Percentiles rank a stretch among this genome's conserved stretches.
Evolutionary conservation across 441 rosid genomes (phyloP).

Genomic region (Arabidopsis lyrata): DNA sequence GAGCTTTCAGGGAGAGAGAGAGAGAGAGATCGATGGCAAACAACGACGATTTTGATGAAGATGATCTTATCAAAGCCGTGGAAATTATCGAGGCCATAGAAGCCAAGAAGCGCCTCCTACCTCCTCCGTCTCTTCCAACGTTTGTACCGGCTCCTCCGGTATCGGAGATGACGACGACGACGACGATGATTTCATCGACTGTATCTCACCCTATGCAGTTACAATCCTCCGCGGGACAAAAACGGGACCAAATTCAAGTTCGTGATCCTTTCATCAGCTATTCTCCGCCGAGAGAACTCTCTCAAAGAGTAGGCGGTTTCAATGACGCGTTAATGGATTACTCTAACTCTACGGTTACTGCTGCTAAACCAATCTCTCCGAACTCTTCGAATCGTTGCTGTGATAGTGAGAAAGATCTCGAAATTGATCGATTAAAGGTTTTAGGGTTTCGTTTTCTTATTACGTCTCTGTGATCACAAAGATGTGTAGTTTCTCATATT

Average conservation of each 20-base stretch:
- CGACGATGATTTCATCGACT: slow-evolving; percentile 20
- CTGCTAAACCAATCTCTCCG: slow-evolving; percentile 36
- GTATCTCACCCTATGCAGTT: slow-evolving; percentile 3
- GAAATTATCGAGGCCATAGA: background rate
- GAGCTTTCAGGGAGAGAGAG: background rate
- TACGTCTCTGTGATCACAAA: background rate
- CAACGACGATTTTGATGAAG: background rate
- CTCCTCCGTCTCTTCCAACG: slow-evolving; percentile 26
- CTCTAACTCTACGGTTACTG: slow-evolving; percentile 3
- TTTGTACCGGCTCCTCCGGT: slow-evolving; percentile 9
- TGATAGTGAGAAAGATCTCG: slow-evolving; percentile 55
- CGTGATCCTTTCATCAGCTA: slow-evolving; percentile 44
- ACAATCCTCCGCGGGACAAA: slow-evolving; percentile 7
- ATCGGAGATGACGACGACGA: slow-evolving; percentile 21
- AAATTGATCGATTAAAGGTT: slow-evolving; percentile 72
- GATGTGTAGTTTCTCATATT: background rate
- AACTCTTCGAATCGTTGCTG: slow-evolving; percentile 32
- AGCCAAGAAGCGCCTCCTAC: background rate
- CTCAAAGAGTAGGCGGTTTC: slow-evolving; percentile 54
- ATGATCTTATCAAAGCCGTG: background rate
- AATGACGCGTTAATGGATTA: slow-evolving; percentile 7
- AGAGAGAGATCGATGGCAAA: background rate
- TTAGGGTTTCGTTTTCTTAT: slow-evolving; percentile 5
- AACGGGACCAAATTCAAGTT: background rate
- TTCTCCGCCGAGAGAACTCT: slow-evolving; percentile 86